A percentile compares a stretch with the other conserved stretches of the same genome.
Evolutionary conservation across 768 basidiomycete species (phyloP).

Genomic region (Gymnopilus junonius): DNA sequence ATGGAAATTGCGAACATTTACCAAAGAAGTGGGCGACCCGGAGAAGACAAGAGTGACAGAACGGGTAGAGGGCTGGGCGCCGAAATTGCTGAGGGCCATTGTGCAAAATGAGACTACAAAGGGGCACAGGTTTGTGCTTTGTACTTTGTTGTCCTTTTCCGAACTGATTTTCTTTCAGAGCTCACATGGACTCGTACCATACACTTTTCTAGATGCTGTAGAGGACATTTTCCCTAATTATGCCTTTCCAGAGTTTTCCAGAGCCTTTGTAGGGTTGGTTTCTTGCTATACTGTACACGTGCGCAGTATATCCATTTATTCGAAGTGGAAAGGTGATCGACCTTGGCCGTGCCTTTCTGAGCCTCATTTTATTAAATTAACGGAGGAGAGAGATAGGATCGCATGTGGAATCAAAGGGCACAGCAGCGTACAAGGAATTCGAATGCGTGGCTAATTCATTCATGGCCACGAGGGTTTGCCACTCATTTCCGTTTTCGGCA

Average conservation of each 20-base stretch:
- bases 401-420: too few relatives aligned
- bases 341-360: too few relatives aligned
- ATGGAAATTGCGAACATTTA: constrained; percentile 36
- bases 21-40: constrained; percentile 24
- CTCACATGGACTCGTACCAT: constrained; percentile 36
- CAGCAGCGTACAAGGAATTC: too few relatives aligned
- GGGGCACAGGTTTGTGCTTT: constrained; percentile 30
- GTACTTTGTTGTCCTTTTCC: neutral
- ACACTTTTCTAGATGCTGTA: constrained; percentile 22
- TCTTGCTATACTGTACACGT: too few relatives aligned
- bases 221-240: neutral
- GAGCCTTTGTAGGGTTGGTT: too few relatives aligned
- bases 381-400: too few relatives aligned
- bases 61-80: constrained; percentile 34
- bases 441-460: too few relatives aligned
- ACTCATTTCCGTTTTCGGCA: neutral
- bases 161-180: constrained; percentile 15
- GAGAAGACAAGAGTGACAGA: constrained; percentile 35
- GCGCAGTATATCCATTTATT: too few relatives aligned
- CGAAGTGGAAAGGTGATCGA: too few relatives aligned
- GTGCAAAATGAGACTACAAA: constrained; percentile 30
- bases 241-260: too few relatives aligned
- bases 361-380: too few relatives aligned
- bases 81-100: constrained; percentile 25
- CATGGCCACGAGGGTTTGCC: too few relatives aligned